Base-by-base conservation (phyloP, 1,284 basidiomycete species). In the Cutaneotrichosporon sp. region DNA sequence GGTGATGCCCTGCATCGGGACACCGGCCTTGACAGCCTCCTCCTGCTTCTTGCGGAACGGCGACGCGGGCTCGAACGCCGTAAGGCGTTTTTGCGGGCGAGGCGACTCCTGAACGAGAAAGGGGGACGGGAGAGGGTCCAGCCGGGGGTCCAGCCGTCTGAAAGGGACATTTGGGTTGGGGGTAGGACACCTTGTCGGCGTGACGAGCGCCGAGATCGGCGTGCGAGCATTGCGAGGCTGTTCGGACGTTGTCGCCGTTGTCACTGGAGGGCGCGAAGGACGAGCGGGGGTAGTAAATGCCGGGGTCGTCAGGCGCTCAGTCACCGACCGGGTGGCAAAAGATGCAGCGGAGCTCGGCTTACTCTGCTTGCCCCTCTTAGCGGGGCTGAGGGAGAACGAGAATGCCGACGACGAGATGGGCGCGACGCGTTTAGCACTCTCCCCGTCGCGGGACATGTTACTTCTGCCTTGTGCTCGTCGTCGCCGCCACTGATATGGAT, bases 351-450 rank as follows among this genome's bases (percentile, higher is more conserved):
- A 24, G 22, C 38, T 3, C 20, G 34, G 7, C 46, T 27, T 20
- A n/a, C 17, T 12, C 20, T 17, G 26, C 43, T 38, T 48, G 12
- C 52, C 16, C 58, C 60, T 65, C 62, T 66, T 66, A 11, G 47
- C 43, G 4, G 54, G 46, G 14, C 38, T 41, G 34, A 66, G 48
- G 10, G 61, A 59, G 50, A 66, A 66, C 17, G 52, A 52, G 35
- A 63, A 65, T 0, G 65, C 65, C 3, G 55, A 58, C n/a, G 65
- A 50, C 20, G 55, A 62, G 24, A 64, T 62, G 1, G 61, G 60
- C 8, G 62, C 60, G 14, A 49, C 50, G 10, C 63, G 55, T 44
- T 66, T 66, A 12, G 17, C 42, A 20, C 17, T 20, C 17, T 31
- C 41, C 12, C 26, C 41, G 16, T 6, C 42, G 12, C 27, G 29